phyloP scores from a whole-genome alignment of 2,329 filamentous ascomycete species.

The Cladosporium velox region DNA sequence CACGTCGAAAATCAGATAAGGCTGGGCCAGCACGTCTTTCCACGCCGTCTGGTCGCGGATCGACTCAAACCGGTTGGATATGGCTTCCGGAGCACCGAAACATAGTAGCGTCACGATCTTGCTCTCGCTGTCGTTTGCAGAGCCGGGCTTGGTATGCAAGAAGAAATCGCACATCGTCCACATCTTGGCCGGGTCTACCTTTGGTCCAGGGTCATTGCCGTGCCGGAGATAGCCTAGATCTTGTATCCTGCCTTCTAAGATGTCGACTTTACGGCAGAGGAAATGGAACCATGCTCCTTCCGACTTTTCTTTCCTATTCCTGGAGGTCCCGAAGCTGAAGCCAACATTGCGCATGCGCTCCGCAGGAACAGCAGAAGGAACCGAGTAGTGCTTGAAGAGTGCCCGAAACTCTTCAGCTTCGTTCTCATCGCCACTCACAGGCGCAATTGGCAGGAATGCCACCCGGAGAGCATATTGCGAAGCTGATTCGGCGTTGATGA shows the following conservation, averaged over 20 bases:
- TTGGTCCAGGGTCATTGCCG: background rate
- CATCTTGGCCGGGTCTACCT: background rate
- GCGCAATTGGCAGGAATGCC: conserved; percentile 5
- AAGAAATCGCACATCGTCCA: conserved; percentile 19
- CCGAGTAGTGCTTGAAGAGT: conserved; percentile 7
- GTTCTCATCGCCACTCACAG: background rate
- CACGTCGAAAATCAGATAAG: conserved; percentile 37
- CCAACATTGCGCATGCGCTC: conserved; percentile 12
- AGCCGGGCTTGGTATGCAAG: background rate
- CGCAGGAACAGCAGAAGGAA: conserved; percentile 6
- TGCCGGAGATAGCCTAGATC: conserved; percentile 11
- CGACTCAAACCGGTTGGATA: background rate
- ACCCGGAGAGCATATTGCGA: conserved; percentile 7
- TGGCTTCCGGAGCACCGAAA: background rate
- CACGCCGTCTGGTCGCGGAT: background rate
- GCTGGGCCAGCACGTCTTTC: conserved; percentile 33
- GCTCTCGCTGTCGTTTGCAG: background rate
- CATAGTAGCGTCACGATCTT: conserved; percentile 11
- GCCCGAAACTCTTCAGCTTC: conserved; percentile 1
- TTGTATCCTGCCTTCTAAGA: background rate
- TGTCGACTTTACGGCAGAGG: conserved; percentile 8
- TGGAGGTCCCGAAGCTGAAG: background rate
- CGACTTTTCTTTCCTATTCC: background rate
- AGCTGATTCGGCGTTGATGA: background rate
- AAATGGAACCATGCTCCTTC: conserved; percentile 17